Percentiles rank a stretch among this genome's conserved stretches.
Evolutionary conservation across 2,329 filamentous ascomycete genomes (phyloP).

Genomic region (Orbilia blumenaviensis): DNA sequence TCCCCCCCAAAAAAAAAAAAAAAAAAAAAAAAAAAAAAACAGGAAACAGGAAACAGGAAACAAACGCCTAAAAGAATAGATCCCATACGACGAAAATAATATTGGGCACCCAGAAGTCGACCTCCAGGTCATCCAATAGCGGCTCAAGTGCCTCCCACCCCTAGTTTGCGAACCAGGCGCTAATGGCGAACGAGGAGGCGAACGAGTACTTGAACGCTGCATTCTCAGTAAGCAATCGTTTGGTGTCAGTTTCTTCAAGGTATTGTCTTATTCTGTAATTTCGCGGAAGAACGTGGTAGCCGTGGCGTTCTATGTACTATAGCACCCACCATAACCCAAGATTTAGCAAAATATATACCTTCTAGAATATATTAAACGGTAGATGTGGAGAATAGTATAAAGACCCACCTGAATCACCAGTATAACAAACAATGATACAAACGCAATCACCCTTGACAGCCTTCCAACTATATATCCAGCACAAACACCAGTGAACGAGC

Average conservation of each 20-base stretch:
- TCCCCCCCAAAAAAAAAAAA: not conserved
- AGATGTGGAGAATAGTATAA: not conserved
- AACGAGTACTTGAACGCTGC: conserved; percentile 43
- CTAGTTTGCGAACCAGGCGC: conserved; percentile 51
- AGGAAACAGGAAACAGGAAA: no score
- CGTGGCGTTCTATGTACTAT: conserved; percentile 41
- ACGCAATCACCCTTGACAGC: conserved; percentile 20
- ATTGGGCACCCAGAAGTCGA: no score
- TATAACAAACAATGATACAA: conserved; percentile 13
- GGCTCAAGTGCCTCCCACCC: not conserved
- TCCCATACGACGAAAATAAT: not conserved
- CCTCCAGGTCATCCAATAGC: no score
- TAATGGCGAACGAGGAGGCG: conserved; percentile 28
- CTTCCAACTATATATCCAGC: conserved; percentile 30
- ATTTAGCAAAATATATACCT: not conserved
- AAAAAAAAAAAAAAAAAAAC: no score
- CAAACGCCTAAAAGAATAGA: not conserved
- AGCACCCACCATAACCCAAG: not conserved
- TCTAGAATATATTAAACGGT: not conserved
- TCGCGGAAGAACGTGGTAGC: conserved; percentile 8
- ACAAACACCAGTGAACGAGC: conserved; percentile 34
- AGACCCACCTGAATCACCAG: conserved; percentile 31
- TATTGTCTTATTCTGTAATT: not conserved
- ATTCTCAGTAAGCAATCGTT: conserved; percentile 11
- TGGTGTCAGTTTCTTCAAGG: not conserved